These are phyloP conservation scores for Graphilbum ipis-grandicollis DNA, from an alignment of 2,329 filamentous ascomycete species.

Conservation along the genomic window DNA sequence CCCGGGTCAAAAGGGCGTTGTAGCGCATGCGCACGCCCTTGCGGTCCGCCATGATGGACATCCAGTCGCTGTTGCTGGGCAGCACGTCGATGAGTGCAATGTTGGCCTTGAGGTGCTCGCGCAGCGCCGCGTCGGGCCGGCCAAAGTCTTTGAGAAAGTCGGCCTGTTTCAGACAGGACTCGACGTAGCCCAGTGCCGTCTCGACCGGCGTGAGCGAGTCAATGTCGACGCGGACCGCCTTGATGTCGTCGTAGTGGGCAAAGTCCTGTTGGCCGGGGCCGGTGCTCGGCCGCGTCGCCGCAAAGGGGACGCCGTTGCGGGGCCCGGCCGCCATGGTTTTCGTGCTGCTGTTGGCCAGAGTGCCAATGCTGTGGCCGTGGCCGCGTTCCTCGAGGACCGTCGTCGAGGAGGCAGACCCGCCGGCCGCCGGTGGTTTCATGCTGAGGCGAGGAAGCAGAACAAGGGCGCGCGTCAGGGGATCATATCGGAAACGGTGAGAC, in stretches of 20 bases:
- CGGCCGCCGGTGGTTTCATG: no score
- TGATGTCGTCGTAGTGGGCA: constrained; percentile 9
- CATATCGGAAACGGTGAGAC: no score
- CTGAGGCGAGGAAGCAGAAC: no score
- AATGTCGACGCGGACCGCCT: constrained; percentile 18
- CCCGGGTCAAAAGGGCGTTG: constrained; percentile 28
- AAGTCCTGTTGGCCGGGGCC: neutral
- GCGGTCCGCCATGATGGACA: constrained; percentile 39
- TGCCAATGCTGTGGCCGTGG: no score
- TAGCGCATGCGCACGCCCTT: constrained; percentile 30
- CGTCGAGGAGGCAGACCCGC: no score
- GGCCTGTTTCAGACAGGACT: constrained; percentile 39
- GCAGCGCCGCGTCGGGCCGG: constrained; percentile 56
- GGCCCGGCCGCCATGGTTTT: neutral
- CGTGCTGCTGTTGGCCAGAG: neutral
- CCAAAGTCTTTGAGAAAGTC: constrained; percentile 45
- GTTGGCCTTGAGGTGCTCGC: constrained; percentile 69
- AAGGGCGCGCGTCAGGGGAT: no score
- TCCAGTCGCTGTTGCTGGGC: constrained; percentile 59
- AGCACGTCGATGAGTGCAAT: constrained; percentile 64
- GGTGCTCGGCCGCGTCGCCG: no score
- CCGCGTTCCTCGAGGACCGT: no score
- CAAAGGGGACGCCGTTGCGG: neutral
- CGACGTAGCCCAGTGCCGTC: constrained; percentile 33
- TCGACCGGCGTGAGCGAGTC: constrained; percentile 32